Evolutionary conservation across 257 asterid genomes (phyloP).

Genomic region (Penstemon davidsonii): DNA sequence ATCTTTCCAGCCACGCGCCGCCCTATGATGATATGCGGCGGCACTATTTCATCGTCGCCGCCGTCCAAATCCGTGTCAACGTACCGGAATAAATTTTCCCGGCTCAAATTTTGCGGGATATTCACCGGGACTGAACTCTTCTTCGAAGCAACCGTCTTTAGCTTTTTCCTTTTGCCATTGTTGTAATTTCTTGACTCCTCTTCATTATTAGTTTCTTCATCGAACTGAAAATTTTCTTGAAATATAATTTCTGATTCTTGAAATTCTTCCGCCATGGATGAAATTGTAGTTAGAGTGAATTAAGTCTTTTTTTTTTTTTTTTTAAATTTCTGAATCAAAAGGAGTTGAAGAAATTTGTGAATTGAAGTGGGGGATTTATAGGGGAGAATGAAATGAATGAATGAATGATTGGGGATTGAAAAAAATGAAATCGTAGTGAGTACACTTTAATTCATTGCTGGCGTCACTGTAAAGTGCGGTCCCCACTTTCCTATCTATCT

Average conservation of each 20-base stretch:
- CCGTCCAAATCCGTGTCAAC: conserved; percentile 35
- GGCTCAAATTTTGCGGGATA: conserved; percentile 48
- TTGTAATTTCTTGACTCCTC: conserved; percentile 14
- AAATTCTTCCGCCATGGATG: conserved; percentile 69
- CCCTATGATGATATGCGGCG: conserved; percentile 72
- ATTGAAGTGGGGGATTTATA: conserved; percentile 46
- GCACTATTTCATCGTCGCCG: conserved; percentile 59
- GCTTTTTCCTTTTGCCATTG: conserved; percentile 35
- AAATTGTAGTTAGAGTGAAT: neutral
- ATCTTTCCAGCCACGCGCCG: conserved; percentile 66
- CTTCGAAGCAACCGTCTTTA: conserved; percentile 27
- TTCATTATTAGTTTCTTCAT: conserved; percentile 18
- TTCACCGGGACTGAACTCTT: conserved; percentile 50
- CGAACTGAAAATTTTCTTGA: conserved; percentile 28
- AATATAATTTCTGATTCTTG: conserved; percentile 70
- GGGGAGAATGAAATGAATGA: conserved; percentile 30
- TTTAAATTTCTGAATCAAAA: neutral
- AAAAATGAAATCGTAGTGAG: conserved; percentile 34
- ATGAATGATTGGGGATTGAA: conserved; percentile 33
- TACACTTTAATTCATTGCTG: conserved; percentile 38
- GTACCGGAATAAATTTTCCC: conserved; percentile 37
- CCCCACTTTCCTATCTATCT: conserved; percentile 35
- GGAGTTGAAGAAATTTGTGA: conserved; percentile 28
- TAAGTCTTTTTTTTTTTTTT: neutral
- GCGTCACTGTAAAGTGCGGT: conserved; percentile 50